These are phyloP conservation scores for Candida maris DNA, from an alignment of 805 yeast species.

Conservation along the genomic window DNA sequence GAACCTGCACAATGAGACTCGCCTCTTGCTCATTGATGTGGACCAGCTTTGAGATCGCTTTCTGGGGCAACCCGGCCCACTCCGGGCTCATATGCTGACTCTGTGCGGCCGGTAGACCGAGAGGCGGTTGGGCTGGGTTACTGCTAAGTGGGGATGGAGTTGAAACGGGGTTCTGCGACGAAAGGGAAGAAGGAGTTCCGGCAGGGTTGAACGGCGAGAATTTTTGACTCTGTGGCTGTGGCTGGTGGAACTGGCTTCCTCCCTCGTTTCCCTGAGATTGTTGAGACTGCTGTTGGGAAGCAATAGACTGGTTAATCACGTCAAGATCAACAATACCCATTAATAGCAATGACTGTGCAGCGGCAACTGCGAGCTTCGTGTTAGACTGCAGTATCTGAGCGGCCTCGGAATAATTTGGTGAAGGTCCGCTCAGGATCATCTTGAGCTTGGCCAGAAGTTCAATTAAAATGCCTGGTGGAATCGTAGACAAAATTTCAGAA, in stretches of 20 bases:
- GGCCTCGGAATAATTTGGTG: slow-evolving; percentile 48
- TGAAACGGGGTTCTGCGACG: slow-evolving; percentile 16
- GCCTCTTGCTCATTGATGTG: slow-evolving; percentile 57
- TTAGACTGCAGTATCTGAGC: slow-evolving; percentile 49
- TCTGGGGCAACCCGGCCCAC: slow-evolving; percentile 48
- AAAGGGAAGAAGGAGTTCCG: slow-evolving; percentile 16
- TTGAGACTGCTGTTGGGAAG: slow-evolving; percentile 19
- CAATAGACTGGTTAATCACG: slow-evolving; percentile 56
- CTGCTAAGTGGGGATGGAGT: slow-evolving; percentile 15
- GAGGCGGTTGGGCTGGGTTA: slow-evolving; percentile 14
- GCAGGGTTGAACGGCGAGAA: slow-evolving; percentile 19
- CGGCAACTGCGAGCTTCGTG: slow-evolving; percentile 58
- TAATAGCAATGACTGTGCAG: slow-evolving; percentile 68
- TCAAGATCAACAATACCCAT: slow-evolving; percentile 74
- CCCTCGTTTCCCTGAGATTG: slow-evolving; percentile 8
- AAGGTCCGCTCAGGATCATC: slow-evolving; percentile 48
- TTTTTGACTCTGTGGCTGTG: slow-evolving; percentile 7
- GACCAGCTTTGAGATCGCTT: slow-evolving; percentile 47
- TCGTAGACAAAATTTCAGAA: slow-evolving; percentile 55
- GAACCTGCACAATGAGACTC: slow-evolving; percentile 49
- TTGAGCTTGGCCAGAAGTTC: slow-evolving; percentile 68
- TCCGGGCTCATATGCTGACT: slow-evolving; percentile 29
- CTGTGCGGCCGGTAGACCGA: slow-evolving; percentile 1
- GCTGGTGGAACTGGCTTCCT: slow-evolving; percentile 11
- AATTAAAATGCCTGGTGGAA: slow-evolving; percentile 68